Evolutionary conservation across 805 yeast species (phyloP).

Genomic region (Metschnikowia amazonensis): DNA sequence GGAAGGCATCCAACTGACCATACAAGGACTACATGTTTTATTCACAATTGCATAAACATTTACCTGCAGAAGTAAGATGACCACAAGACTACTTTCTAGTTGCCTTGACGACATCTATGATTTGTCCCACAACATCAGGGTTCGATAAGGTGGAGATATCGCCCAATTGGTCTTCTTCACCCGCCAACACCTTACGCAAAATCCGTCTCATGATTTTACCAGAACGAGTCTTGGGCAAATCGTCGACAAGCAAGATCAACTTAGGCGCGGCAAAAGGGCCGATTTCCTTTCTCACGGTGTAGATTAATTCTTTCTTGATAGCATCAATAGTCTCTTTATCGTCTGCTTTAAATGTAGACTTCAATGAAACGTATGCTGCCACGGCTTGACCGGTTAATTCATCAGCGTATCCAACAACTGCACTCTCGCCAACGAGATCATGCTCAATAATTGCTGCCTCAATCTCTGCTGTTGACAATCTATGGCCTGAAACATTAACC

Average conservation of each 20-base stretch:
- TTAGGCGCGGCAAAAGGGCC: conserved; percentile 98
- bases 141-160: conserved; percentile 87
- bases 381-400: conserved; percentile 98
- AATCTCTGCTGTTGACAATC: conserved; percentile 97
- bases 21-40: not conserved
- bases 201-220: conserved; percentile 99
- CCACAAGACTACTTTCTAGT: conserved; percentile 14
- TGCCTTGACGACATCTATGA: conserved; percentile 63
- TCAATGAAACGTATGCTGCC: conserved; percentile 87
- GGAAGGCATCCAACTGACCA: conserved; percentile 1
- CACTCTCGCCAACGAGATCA: conserved; percentile 81
- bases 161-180: conserved; percentile 90
- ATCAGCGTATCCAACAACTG: conserved; percentile 94
- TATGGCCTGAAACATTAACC: conserved; percentile 95
- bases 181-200: conserved; percentile 85
- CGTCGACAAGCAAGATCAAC: conserved; percentile 74
- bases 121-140: conserved; percentile 75
- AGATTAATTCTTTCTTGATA: conserved; percentile 67
- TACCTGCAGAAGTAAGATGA: not conserved
- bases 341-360: conserved; percentile 36
- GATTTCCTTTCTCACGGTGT: conserved; percentile 87
- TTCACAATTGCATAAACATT: not conserved
- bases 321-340: conserved; percentile 45
- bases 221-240: conserved; percentile 96
- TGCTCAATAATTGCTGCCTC: conserved; percentile 87